phyloP scores from a whole-genome alignment of 768 basidiomycete genomes.

The Mycena amicta region DNA sequence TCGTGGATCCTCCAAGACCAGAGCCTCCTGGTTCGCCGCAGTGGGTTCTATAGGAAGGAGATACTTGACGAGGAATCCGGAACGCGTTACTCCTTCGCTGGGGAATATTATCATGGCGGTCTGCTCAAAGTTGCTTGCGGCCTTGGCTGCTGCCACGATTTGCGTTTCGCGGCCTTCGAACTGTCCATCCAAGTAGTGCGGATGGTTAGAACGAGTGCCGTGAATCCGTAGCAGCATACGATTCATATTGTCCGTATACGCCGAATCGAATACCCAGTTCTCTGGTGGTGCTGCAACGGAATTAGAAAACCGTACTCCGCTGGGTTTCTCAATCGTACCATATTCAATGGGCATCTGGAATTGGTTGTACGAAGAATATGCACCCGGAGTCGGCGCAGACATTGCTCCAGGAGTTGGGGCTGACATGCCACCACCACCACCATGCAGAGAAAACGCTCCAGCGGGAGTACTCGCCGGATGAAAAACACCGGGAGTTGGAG shows the following conservation, averaged over 20 bases:
- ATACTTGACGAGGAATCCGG: constrained; percentile 41
- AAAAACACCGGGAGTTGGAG: constrained; percentile 24
- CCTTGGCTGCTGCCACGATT: constrained; percentile 35
- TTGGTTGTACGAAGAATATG: constrained; percentile 17
- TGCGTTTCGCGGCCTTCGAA: constrained; percentile 35
- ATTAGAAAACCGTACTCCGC: constrained; percentile 11
- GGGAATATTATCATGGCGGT: constrained; percentile 36
- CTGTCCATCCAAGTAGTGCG: constrained; percentile 38
- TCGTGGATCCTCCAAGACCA: constrained; percentile 47
- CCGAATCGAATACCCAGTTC: constrained; percentile 45
- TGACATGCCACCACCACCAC: constrained; percentile 25
- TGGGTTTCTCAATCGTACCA: constrained; percentile 10
- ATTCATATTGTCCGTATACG: constrained; percentile 29
- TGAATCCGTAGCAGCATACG: constrained; percentile 44
- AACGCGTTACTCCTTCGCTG: constrained; percentile 34
- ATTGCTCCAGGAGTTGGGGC: constrained; percentile 42
- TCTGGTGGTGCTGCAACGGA: constrained; percentile 35
- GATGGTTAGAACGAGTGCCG: constrained; percentile 34
- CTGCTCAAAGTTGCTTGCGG: constrained; percentile 36
- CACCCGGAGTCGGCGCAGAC: constrained; percentile 46
- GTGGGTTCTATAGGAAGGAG: constrained; percentile 43
- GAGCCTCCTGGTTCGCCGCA: constrained; percentile 47
- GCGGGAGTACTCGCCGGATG: constrained; percentile 14
- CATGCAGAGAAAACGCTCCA: constrained; percentile 23
- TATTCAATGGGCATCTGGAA: constrained; percentile 21